A percentile compares a stretch with the other conserved stretches of the same genome.
phyloP scores from a whole-genome alignment of 2,329 filamentous ascomycete genomes.

The Talaromyces rugulosus region DNA sequence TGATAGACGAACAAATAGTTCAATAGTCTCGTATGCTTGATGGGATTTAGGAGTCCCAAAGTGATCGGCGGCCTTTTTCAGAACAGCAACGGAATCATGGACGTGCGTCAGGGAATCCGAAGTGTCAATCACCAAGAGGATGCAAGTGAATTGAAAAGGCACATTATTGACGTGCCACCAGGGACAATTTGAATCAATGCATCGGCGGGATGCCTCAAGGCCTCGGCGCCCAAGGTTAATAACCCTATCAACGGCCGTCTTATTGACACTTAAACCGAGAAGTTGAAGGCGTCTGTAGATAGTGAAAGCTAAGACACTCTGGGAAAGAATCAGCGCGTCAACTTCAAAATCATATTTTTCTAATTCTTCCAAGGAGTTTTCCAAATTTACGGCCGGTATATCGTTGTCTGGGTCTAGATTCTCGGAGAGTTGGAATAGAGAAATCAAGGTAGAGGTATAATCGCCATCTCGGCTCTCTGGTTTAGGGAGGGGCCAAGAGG shows the following conservation, averaged over 20 bases:
- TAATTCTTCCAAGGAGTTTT: conserved; percentile 8
- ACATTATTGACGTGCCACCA: conserved; percentile 19
- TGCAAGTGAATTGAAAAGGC: conserved; percentile 9
- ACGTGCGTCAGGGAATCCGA: neutral
- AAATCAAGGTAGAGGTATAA: conserved; percentile 12
- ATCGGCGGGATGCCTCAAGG: conserved; percentile 8
- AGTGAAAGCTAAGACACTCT: conserved; percentile 13
- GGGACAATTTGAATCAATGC: conserved; percentile 9
- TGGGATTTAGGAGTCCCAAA: conserved; percentile 1
- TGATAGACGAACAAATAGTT: conserved; percentile 1
- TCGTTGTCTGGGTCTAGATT: conserved; percentile 12
- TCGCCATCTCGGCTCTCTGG: conserved; percentile 1
- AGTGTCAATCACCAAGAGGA: conserved; percentile 4
- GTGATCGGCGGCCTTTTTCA: conserved; percentile 3
- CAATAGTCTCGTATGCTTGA: conserved; percentile 6
- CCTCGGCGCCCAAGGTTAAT: conserved; percentile 12
- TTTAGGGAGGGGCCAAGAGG: conserved; percentile 10
- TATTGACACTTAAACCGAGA: conserved; percentile 9
- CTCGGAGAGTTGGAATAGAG: conserved; percentile 14
- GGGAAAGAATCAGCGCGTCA: conserved; percentile 15
- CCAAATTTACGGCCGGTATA: conserved; percentile 8
- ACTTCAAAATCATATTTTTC: conserved; percentile 1
- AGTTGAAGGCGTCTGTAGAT: conserved; percentile 16
- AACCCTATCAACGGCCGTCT: conserved; percentile 6
- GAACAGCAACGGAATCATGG: neutral